These are phyloP conservation scores for Beauveria pseudobassiana DNA, from an alignment of 2,329 filamentous ascomycete species.

Conservation along the genomic window DNA sequence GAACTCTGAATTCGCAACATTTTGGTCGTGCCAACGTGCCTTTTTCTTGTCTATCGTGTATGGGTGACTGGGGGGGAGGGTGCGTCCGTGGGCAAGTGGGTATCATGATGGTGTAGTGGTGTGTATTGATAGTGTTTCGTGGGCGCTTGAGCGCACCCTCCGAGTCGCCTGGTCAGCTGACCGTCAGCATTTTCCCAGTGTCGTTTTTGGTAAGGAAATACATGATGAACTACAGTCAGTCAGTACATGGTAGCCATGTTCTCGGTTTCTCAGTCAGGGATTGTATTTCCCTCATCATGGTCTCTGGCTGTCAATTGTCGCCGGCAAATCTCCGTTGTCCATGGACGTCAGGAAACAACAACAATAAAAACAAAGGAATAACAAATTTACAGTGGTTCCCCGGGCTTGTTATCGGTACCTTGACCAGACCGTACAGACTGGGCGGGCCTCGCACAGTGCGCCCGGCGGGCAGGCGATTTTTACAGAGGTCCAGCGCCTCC, in stretches of 20 bases:
- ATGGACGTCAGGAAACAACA: background rate
- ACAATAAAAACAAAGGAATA: background rate
- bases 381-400: background rate
- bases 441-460: conserved; percentile 8
- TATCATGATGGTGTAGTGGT: background rate
- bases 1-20: conserved; percentile 3
- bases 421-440: background rate
- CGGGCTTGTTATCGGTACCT: conserved; percentile 4
- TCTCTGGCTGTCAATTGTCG: background rate
- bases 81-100: background rate
- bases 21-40: background rate
- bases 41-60: background rate
- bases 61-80: background rate
- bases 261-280: background rate
- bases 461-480: conserved; percentile 1
- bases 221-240: background rate
- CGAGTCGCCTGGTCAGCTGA: background rate
- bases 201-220: background rate
- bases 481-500: conserved; percentile 1
- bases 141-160: background rate
- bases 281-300: background rate
- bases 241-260: background rate
- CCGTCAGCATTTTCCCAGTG: background rate
- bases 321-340: background rate
- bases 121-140: background rate